Conservation (phyloP, 2,329 filamentous ascomycete species). For the Diplodia seriata region DNA sequence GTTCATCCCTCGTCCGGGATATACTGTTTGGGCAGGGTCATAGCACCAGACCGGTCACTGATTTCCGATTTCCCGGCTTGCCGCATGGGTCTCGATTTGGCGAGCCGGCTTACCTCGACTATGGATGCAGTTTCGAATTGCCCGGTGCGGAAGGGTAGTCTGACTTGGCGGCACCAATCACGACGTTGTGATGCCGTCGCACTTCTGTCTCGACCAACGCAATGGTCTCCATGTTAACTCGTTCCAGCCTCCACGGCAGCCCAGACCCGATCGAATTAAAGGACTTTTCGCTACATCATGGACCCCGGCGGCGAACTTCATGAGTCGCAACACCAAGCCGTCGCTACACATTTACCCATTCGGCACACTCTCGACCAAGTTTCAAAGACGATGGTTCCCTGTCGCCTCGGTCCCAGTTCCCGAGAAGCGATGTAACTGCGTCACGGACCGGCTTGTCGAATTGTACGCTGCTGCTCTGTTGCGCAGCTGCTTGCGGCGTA, state of each 20-base stretch:
- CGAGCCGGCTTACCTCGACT: constrained; percentile 3
- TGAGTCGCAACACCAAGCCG: constrained; percentile 4
- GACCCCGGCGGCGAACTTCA: constrained; percentile 12
- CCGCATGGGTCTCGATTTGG: constrained; percentile 15
- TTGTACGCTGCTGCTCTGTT: not conserved
- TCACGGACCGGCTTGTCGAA: constrained; percentile 3
- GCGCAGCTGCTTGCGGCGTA: not conserved
- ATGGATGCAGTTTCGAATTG: not conserved
- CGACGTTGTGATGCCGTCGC: not conserved
- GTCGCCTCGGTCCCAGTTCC: constrained; percentile 5
- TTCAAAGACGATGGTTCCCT: not conserved
- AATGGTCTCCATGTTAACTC: not conserved
- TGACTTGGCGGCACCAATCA: not conserved
- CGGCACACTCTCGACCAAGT: not conserved
- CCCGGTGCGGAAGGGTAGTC: not conserved
- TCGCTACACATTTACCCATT: constrained; percentile 11
- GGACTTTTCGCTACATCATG: not conserved
- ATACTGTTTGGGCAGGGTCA: constrained; percentile 17
- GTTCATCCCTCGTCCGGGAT: not conserved
- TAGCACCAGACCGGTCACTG: not conserved
- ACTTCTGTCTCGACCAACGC: not conserved
- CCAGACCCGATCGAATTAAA: not conserved
- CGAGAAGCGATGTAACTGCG: constrained; percentile 11
- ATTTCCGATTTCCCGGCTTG: constrained; percentile 16
- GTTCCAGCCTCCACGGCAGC: not conserved